Evolutionary conservation across 129 eudicot species (phyloP), one percentile per base, ranked within the genome.

Genomic region (Smallanthus sonchifolius): DNA sequence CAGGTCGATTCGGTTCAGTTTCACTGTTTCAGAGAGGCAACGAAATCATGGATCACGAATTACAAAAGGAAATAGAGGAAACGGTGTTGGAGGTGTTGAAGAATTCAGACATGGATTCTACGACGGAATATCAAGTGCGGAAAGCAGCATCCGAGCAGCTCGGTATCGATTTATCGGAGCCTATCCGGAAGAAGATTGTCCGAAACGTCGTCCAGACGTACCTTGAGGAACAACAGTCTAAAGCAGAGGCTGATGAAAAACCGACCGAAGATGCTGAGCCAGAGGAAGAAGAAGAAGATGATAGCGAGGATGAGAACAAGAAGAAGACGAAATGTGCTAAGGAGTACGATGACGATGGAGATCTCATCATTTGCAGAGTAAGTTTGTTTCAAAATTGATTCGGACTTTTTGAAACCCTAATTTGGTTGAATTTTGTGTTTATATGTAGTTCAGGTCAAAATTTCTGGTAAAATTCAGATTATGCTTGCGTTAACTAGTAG

Each of bases 321-420:
- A 55, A 75, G 68, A 74, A 38, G 65, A 51, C 48, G 20, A 65
- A 17, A 36, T 88, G 84, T 14, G 88, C 68, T 4, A 85, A 80
- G 67, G 98, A 90, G 82, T 90, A 77, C 55, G 99, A 94, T 65
- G 97, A 91, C 5, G 91, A 94, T 5, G 99, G 99, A 45, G 96
- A 85, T 78, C 97, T 91, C 64, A 88, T 91, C 68, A 52, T 94
- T 45, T 94, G 98, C 78, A 81, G 89, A 56, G 98, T 94, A 64
- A 77, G 88, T 84, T 51, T 65, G 69, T 48, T 7, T 17, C 16
- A 3, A 44, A 45, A 3, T 62, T 49, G 3, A 6, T 7, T 51
- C 32, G 6, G 10, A 61, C 20, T 16, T 17, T 75, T 75, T 14
- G 59, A 70, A 81, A 75, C 81, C 74, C 70, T 75, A 57, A 34